phyloP scores from a whole-genome alignment of 305 asterid genomes.

The Lippia alba region DNA sequence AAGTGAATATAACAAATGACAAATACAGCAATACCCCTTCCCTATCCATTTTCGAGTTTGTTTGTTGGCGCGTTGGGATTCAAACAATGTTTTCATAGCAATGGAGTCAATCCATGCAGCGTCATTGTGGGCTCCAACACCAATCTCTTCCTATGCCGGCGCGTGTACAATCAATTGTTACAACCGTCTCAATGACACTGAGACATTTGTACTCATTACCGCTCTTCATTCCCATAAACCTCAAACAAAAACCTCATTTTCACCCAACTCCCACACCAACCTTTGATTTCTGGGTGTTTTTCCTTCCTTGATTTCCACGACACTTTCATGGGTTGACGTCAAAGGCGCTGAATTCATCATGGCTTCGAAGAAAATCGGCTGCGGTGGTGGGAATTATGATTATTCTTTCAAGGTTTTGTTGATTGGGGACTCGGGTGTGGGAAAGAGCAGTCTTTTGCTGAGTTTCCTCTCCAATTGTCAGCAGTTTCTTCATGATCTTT shows the following conservation, averaged over 20 bases:
- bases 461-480: conserved; percentile 65
- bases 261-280: conserved; percentile 41
- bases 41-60: no score
- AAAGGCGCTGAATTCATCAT: conserved; percentile 21
- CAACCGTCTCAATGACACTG: conserved; percentile 58
- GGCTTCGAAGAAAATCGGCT: conserved; percentile 46
- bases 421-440: conserved; percentile 90
- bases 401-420: conserved; percentile 87
- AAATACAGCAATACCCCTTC: no score
- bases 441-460: conserved; percentile 86
- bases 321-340: conserved; percentile 16
- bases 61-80: no score
- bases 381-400: conserved; percentile 49
- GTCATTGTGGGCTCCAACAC: conserved; percentile 39
- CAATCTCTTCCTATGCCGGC: conserved; percentile 47
- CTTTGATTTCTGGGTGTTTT: background rate
- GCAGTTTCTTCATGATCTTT: conserved; percentile 57
- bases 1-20: no score
- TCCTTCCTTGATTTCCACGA: conserved; percentile 37
- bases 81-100: background rate
- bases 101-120: conserved; percentile 10
- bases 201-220: conserved; percentile 50
- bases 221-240: conserved; percentile 9
- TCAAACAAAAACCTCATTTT: conserved; percentile 1
- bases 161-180: conserved; percentile 57